Percentiles rank a stretch among this genome's conserved stretches.
Conservation (phyloP, 2,329 filamentous ascomycete genomes). For the Pseudogymnoascus sp. region DNA sequence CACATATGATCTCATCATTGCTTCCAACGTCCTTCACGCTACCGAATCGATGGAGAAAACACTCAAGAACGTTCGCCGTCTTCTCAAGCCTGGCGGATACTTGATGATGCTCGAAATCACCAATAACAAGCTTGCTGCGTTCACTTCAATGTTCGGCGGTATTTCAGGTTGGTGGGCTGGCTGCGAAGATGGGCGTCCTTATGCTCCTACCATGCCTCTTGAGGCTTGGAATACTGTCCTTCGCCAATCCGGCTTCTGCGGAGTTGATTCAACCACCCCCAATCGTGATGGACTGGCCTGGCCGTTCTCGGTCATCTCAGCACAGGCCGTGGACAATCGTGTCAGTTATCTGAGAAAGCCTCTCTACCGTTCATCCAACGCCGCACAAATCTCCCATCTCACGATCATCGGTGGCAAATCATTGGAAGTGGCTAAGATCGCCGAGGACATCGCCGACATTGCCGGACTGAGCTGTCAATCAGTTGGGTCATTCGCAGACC, state of each 20-base stretch:
- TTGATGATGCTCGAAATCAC: conserved; percentile 20
- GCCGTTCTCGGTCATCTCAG: conserved; percentile 23
- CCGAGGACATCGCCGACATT: conserved; percentile 6
- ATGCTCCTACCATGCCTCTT: conserved; percentile 8
- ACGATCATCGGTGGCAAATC: conserved; percentile 18
- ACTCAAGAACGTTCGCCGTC: conserved; percentile 18
- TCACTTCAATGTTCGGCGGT: conserved; percentile 24
- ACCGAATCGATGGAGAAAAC: conserved; percentile 19
- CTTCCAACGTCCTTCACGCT: conserved; percentile 30
- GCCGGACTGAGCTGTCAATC: not conserved
- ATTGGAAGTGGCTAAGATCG: conserved; percentile 11
- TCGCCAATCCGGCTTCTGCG: conserved; percentile 23
- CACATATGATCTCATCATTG: conserved; percentile 31
- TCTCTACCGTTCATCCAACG: conserved; percentile 10
- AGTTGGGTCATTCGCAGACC: not conserved
- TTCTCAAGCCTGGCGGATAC: conserved; percentile 21
- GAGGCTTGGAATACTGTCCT: conserved; percentile 21
- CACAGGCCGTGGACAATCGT: conserved; percentile 28
- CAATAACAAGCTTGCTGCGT: conserved; percentile 21
- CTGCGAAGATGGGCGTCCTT: conserved; percentile 19
- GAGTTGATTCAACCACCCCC: conserved; percentile 21
- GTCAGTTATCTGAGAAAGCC: conserved; percentile 24
- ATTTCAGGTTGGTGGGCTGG: conserved; percentile 28
- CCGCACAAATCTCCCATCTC: not conserved
- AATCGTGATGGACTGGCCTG: conserved; percentile 1